Evolutionary conservation across 768 basidiomycete species (phyloP), one percentile per base, ranked within the genome.

Genomic region (Hygrocybe punicea): DNA sequence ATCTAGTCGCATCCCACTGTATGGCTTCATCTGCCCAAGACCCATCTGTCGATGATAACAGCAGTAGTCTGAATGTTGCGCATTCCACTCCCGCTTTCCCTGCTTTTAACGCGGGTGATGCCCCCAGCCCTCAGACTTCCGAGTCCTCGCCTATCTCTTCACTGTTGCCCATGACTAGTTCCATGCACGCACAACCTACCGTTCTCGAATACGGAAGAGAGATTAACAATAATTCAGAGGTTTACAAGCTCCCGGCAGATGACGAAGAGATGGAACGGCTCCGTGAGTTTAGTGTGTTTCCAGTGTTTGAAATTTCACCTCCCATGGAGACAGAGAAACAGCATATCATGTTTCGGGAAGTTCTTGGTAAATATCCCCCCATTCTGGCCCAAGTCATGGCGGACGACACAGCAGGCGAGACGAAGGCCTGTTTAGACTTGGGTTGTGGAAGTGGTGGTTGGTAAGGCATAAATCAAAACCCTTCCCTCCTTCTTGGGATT

Each of bases 391-490:
- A 83, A 48, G 70, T 90, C 50, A 78, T 92, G 77, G 80, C 74
- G 21, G 81, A 86, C 37, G 81, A 85, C 62, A 72, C 71, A 11
- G 76, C 79, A 6, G 82, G 82, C 19, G 81, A 84, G 62, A 75
- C 70, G 21, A 91, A 89, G 68, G 73, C 83, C 4, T 75, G 80
- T 49, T 74, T 92, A 16, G 90, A 92, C 70, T 77, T 92, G 19
- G 90, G 90, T 7, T 90, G 89, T 65, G 90, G 90, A 16, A 87
- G 84, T 61, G 90, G 89, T 46, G 82, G 78, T 60, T 92, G 90
- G 90, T 89, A 61, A 59, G 29, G 51, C 45, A 49, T 51, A 19
- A n/a, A 19, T 39, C 51, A 13, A 7, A 4, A 44, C 45, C 39
- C 60, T 40, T 59, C 25, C 47, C 24, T 29, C 29, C 23, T 56